phyloP scores from a whole-genome alignment of 2,329 filamentous ascomycete species.

The Raffaelea arxii region DNA sequence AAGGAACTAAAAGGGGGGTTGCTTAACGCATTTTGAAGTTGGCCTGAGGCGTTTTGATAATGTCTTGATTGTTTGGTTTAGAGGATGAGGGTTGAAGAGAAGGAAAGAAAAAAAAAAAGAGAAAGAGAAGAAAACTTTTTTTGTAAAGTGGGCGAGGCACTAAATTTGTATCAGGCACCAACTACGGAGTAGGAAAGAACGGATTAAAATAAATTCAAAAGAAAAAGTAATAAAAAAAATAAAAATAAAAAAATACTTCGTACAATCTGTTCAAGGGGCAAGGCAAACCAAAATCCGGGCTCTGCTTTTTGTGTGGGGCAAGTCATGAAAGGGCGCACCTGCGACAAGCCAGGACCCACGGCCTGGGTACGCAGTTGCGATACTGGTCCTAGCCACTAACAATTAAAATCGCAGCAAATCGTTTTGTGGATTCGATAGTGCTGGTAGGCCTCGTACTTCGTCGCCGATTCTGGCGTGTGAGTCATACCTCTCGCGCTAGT shows the following conservation, averaged over 20 bases:
- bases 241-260: background rate
- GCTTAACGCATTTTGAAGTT: conserved; percentile 51
- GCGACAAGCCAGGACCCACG: too few relatives aligned
- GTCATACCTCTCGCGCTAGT: conserved; percentile 15
- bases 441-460: too few relatives aligned
- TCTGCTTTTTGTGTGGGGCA: too few relatives aligned
- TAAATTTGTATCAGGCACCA: conserved; percentile 39
- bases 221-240: background rate
- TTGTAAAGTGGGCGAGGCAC: conserved; percentile 20
- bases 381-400: background rate
- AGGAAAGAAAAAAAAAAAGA: conserved; percentile 23
- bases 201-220: background rate
- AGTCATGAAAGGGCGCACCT: too few relatives aligned
- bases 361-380: too few relatives aligned
- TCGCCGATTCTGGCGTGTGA: conserved; percentile 13
- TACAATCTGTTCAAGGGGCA: background rate
- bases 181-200: conserved; percentile 10
- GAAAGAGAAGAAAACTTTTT: conserved; percentile 10
- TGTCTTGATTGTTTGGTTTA: conserved; percentile 21
- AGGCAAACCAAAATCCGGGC: background rate
- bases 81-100: conserved; percentile 22
- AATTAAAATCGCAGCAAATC: too few relatives aligned
- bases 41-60: conserved; percentile 20
- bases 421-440: too few relatives aligned
- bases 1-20: conserved; percentile 25